A percentile compares a stretch with the other conserved stretches of the same genome.
These are phyloP conservation scores for Trametes punicea DNA, from an alignment of 768 basidiomycete genomes.

Conservation along the genomic window DNA sequence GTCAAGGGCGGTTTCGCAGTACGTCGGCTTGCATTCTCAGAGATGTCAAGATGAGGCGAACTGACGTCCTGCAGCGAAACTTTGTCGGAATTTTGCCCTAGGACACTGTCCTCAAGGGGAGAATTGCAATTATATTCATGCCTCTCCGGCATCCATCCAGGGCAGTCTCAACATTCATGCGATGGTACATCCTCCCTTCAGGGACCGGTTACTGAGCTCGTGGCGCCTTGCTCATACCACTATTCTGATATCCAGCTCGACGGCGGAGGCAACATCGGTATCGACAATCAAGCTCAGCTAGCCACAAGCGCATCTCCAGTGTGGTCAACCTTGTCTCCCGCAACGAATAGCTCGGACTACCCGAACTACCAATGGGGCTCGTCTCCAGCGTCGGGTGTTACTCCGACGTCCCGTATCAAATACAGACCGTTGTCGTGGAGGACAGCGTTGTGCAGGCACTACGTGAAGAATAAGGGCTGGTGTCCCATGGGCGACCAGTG, in stretches of 20 bases:
- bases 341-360: slow-evolving; percentile 15
- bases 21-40: not conserved
- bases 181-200: slow-evolving; percentile 7
- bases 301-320: slow-evolving; percentile 4
- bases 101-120: slow-evolving; percentile 38
- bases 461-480: slow-evolving; percentile 39
- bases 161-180: not conserved
- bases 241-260: slow-evolving; percentile 2
- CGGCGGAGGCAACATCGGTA: not conserved
- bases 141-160: slow-evolving; percentile 17
- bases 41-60: not conserved
- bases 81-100: slow-evolving; percentile 35
- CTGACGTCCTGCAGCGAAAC: slow-evolving; percentile 29
- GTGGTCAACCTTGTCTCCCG: slow-evolving; percentile 12
- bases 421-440: slow-evolving; percentile 31
- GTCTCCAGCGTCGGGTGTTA: not conserved
- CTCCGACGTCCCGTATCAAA: slow-evolving; percentile 14
- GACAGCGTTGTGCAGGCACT: slow-evolving; percentile 41
- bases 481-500: slow-evolving; percentile 42
- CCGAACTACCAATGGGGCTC: slow-evolving; percentile 7
- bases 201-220: not conserved
- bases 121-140: slow-evolving; percentile 39
- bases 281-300: not conserved
- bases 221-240: slow-evolving; percentile 3
- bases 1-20: slow-evolving; percentile 19